These are phyloP conservation scores for Paramarasmius palmivorus DNA, from an alignment of 1,284 basidiomycete genomes.

Conservation along the genomic window DNA sequence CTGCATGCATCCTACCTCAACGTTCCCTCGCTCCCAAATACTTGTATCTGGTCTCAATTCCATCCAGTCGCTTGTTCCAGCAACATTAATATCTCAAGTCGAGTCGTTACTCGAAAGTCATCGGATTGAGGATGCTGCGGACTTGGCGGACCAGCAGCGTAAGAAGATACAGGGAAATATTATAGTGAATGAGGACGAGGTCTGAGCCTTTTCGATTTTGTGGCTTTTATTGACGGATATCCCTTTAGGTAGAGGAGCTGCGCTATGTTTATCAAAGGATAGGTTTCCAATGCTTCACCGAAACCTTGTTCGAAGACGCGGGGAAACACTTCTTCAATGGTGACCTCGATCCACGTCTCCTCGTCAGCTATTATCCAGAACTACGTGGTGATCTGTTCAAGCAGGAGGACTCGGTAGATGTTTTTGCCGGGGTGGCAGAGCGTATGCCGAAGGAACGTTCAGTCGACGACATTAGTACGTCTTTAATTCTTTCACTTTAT, in stretches of 20 bases:
- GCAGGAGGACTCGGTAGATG: slow-evolving; percentile 44
- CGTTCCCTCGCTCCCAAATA: slow-evolving; percentile 61
- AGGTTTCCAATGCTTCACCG: slow-evolving; percentile 69
- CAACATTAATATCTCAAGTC: slow-evolving; percentile 72
- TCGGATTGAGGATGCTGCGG: slow-evolving; percentile 62
- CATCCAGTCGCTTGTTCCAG: slow-evolving; percentile 68
- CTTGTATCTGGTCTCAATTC: slow-evolving; percentile 65
- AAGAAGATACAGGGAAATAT: slow-evolving; percentile 54
- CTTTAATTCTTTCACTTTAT: slow-evolving; percentile 20
- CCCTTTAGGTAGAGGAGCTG: slow-evolving; percentile 58
- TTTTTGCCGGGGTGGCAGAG: slow-evolving; percentile 70
- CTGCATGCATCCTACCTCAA: slow-evolving; percentile 17
- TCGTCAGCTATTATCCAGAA: slow-evolving; percentile 76
- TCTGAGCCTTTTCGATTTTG: slow-evolving; percentile 23
- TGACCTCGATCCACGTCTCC: slow-evolving; percentile 71
- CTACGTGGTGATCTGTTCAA: slow-evolving; percentile 60
- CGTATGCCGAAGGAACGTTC: slow-evolving; percentile 62
- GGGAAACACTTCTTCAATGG: slow-evolving; percentile 73
- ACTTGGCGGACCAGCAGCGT: slow-evolving; percentile 60
- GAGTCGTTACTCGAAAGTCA: slow-evolving; percentile 70
- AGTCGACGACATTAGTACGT: slow-evolving; percentile 79
- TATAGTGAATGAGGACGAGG: slow-evolving; percentile 53
- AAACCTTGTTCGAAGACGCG: slow-evolving; percentile 78
- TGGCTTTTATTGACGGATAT: slow-evolving; percentile 1
- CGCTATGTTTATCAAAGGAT: slow-evolving; percentile 77